Evolutionary conservation across 2,329 filamentous ascomycete species (phyloP).

Genomic region (Rugonectria rugulosa): DNA sequence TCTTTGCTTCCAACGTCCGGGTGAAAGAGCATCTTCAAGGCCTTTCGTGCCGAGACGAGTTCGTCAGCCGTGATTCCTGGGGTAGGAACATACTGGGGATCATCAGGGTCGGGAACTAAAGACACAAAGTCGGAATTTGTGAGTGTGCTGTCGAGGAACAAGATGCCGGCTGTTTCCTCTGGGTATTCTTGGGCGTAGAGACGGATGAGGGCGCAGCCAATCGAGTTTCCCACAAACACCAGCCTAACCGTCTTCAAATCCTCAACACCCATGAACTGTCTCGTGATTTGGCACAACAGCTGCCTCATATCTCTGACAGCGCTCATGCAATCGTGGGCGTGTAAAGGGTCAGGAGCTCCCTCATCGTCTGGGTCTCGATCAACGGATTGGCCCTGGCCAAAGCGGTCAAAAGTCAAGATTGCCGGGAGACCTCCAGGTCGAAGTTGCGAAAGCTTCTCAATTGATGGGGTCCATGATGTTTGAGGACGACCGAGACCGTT

Average conservation of each 20-base stretch:
- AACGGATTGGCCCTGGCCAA: conserved; percentile 58
- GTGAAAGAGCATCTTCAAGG: conserved; percentile 27
- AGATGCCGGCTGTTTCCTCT: conserved; percentile 50
- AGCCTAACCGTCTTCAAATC: background rate
- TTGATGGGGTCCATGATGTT: conserved; percentile 22
- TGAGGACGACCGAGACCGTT: conserved; percentile 35
- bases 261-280: background rate
- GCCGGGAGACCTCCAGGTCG: conserved; percentile 29
- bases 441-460: conserved; percentile 8
- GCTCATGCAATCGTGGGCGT: conserved; percentile 57
- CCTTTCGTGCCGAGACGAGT: conserved; percentile 16
- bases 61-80: conserved; percentile 21
- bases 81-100: conserved; percentile 45
- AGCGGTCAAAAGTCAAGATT: conserved; percentile 65
- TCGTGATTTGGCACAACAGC: conserved; percentile 11
- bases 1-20: conserved; percentile 31
- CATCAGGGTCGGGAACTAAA: conserved; percentile 63
- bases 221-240: conserved; percentile 31
- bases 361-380: conserved; percentile 55
- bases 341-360: conserved; percentile 41
- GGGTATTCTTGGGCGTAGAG: conserved; percentile 59
- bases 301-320: conserved; percentile 39
- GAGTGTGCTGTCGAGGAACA: conserved; percentile 65
- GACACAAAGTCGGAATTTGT: conserved; percentile 65
- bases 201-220: conserved; percentile 49